phyloP scores from a whole-genome alignment of 805 yeast genomes.

The Wickerhamomyces chambardii region DNA sequence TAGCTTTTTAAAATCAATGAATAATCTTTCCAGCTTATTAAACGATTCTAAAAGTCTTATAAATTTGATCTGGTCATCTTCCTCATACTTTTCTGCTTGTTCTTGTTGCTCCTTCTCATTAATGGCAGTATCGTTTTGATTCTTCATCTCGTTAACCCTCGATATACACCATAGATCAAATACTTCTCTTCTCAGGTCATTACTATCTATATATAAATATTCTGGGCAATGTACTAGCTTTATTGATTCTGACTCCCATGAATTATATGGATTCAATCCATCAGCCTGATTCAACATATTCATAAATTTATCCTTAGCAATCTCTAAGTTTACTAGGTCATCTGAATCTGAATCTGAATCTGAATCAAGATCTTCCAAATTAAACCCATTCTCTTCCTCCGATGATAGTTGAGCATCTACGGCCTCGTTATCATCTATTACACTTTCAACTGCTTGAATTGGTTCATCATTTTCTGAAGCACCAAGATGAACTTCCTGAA shows the following conservation, averaged over 20 bases:
- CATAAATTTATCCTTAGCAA: slow-evolving; percentile 15
- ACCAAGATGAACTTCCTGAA: no score
- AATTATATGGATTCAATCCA: slow-evolving; percentile 30
- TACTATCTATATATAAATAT: slow-evolving; percentile 24
- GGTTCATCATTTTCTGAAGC: slow-evolving; percentile 3
- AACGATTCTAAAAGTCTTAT: slow-evolving; percentile 18
- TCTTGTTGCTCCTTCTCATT: no score
- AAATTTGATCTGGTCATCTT: slow-evolving; percentile 13
- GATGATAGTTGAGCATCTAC: slow-evolving; percentile 3
- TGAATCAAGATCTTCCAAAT: slow-evolving; percentile 10
- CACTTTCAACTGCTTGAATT: slow-evolving; percentile 8
- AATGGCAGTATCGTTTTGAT: not conserved
- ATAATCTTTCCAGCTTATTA: slow-evolving; percentile 19
- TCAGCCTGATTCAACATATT: slow-evolving; percentile 22
- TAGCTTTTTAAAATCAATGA: slow-evolving; percentile 29
- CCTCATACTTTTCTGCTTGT: slow-evolving; percentile 2
- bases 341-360: slow-evolving; percentile 11
- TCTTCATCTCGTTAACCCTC: slow-evolving; percentile 4
- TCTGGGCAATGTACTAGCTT: slow-evolving; percentile 32
- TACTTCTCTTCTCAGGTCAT: slow-evolving; percentile 24
- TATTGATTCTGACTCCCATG: slow-evolving; percentile 38
- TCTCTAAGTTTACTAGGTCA: slow-evolving; percentile 2
- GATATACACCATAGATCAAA: slow-evolving; percentile 39
- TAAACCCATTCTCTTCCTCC: slow-evolving; percentile 14
- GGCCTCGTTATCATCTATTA: slow-evolving; percentile 6